Evolutionary conservation across 352 stramenopile genomes (phyloP), one percentile per base, ranked within the genome.

Genomic region (Phytophthora constricta): DNA sequence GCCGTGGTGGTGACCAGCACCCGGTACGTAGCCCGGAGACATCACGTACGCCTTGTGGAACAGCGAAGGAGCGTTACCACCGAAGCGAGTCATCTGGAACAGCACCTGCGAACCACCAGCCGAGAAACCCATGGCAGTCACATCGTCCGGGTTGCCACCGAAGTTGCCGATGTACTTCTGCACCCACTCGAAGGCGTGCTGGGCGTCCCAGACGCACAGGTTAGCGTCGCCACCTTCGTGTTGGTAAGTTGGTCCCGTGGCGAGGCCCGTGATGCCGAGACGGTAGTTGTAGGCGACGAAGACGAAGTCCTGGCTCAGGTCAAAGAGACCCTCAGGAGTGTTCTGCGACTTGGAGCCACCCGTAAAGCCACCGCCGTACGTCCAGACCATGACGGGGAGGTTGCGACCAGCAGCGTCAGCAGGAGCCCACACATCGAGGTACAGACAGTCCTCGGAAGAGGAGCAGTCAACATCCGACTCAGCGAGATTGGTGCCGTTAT

Each of bases 241-340:
- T 7, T 77, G 65, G 46, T 79, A 71, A 20, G 70, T 66, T 4
- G 64, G 59, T 0, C 65, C 71, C 0, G 51, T 58, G 4, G 62
- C 52, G 16, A 77, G 52, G 20, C 74, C 67, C 1, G 73, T 64
- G 41, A 77, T 33, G 8, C 70, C 65, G 13, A 82, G 43, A 39
- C 74, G 74, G 39, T 82, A 82, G 57, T 82, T 82, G 60, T 71
- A 77, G 3, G 55, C 64, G 4, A 82, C 74, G 58, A 59, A 74
- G 23, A 82, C 25, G 10, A 81, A 74, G 48, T 81, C 52, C 13
- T 70, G 65, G 23, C 34, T 58, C 14, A 76, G 47, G 2, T 64
- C 57, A 13, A 76, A 76, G 8, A 76, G 58, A 13, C 68, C 68
- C 25, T 76, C 58, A 17, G 68, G 62, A 0, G 68, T 76, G 17